Base-by-base conservation (phyloP, 2,329 filamentous ascomycete genomes). In the Calonectria multiphialidica region DNA sequence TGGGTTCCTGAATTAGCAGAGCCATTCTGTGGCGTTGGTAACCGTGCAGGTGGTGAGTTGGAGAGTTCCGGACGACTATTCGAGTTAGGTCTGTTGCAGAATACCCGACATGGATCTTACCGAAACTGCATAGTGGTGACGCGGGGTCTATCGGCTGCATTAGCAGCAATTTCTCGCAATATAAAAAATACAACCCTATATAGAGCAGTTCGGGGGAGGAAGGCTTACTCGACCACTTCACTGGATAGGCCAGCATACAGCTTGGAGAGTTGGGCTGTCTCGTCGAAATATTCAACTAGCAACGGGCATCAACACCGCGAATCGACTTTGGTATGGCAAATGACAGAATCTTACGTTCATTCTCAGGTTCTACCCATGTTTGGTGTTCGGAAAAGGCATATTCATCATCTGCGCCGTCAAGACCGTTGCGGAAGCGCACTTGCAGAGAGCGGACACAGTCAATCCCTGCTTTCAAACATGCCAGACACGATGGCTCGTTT, bases 341-440 rank as follows among this genome's bases (percentile, higher is more conserved):
- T 33, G 18, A 21, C 23, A 12, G 37, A 25, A 10, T 45, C 65
- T 71, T 33, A 64, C 68, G 59, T 23, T 62, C 42, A 15, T 62
- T 65, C 18, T 69, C 70, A 16, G 53, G 61, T 15, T 68, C 42
- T 12, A 72, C 37, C 72, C 72, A 73, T 30, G 57, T 66, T 35
- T 69, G 72, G 44, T 55, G 69, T 21, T 72, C 53, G 2, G 68
- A 59, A 49, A 68, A 71, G 3, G 63, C 42, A 67, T 61, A 68
- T 50, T 47, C 47, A 16, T 72, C 62, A 37, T 69, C 53, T 15
- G 50, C 35, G 18, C 49, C 35, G n/a, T 75, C 74, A 1, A 75
- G 55, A 3, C 74, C 72, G 28, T 72, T 74, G 16, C 74, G 74
- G n/a, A 75, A 75, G 1, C 72, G 74, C 25, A 75, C 74, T 16